Percentiles rank a stretch among this genome's conserved stretches.
Conservation (phyloP, 306 rosid species). For the Cicer arietinum region DNA sequence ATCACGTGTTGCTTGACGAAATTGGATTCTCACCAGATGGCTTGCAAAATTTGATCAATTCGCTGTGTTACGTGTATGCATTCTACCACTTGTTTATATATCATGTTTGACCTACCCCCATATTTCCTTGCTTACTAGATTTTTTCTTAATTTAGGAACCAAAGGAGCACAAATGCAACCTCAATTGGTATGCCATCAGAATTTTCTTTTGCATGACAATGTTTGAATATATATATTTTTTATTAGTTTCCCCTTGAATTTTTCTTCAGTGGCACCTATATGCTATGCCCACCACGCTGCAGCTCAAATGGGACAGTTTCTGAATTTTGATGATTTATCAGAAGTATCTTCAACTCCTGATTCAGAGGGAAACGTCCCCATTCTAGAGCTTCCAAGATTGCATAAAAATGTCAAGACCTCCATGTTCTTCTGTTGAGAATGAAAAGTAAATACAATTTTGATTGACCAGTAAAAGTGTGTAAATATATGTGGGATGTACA, state of each 20-base stretch:
- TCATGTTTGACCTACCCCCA: neutral
- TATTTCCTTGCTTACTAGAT: slow-evolving; percentile 2
- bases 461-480: slow-evolving; percentile 30
- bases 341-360: slow-evolving; percentile 54
- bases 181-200: slow-evolving; percentile 63
- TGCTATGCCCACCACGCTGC: slow-evolving; percentile 92
- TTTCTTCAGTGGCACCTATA: slow-evolving; percentile 77
- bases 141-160: slow-evolving; percentile 66
- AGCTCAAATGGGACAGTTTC: slow-evolving; percentile 71
- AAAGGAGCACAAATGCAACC: slow-evolving; percentile 79
- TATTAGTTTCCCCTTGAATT: slow-evolving; percentile 15
- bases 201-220: slow-evolving; percentile 15
- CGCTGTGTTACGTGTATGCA: slow-evolving; percentile 82
- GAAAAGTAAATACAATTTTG: slow-evolving; percentile 40
- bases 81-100: slow-evolving; percentile 34
- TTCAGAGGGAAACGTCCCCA: slow-evolving; percentile 46
- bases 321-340: slow-evolving; percentile 65
- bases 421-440: slow-evolving; percentile 86
- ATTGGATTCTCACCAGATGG: slow-evolving; percentile 88
- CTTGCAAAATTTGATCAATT: slow-evolving; percentile 76
- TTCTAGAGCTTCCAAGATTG: slow-evolving; percentile 79
- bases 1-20: slow-evolving; percentile 88
- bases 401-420: slow-evolving; percentile 54
- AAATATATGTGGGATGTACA: slow-evolving; percentile 41
- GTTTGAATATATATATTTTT: neutral